Conservation (phyloP, 371 early-diverging fungal genomes). For the Mortierella sp. region DNA sequence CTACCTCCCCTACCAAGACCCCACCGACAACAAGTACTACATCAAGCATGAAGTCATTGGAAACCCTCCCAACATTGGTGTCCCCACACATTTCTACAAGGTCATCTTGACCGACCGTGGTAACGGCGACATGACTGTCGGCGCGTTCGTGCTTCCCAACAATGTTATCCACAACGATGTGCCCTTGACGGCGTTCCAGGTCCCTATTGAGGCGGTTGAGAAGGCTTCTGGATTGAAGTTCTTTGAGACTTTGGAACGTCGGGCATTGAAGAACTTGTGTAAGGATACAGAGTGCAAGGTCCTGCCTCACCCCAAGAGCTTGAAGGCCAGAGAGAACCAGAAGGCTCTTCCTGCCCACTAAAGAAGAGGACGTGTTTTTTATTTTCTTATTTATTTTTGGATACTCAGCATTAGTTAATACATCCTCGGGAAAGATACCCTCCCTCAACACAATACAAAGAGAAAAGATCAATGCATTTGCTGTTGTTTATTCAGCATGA, state of each 20-base stretch:
- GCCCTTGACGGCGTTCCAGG: constrained; percentile 77
- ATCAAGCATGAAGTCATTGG: constrained; percentile 94
- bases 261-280: constrained; percentile 50
- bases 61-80: constrained; percentile 88
- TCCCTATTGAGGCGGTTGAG: constrained; percentile 86
- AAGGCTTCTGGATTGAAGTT: constrained; percentile 83
- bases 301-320: constrained; percentile 47
- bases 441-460: neutral
- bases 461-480: neutral
- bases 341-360: constrained; percentile 44
- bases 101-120: constrained; percentile 73
- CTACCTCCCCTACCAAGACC: constrained; percentile 81
- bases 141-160: constrained; percentile 93
- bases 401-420: neutral
- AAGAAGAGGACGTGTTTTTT: neutral
- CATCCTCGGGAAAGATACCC: neutral
- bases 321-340: constrained; percentile 28
- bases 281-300: constrained; percentile 41
- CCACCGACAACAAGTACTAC: constrained; percentile 75
- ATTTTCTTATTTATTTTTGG: neutral
- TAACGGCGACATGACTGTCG: constrained; percentile 68
- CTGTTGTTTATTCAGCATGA: neutral
- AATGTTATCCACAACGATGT: constrained; percentile 73
- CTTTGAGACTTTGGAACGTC: constrained; percentile 74
- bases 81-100: constrained; percentile 96